Base-by-base conservation (phyloP, 176 grass and related monocot species). In the Carex parvula region DNA sequence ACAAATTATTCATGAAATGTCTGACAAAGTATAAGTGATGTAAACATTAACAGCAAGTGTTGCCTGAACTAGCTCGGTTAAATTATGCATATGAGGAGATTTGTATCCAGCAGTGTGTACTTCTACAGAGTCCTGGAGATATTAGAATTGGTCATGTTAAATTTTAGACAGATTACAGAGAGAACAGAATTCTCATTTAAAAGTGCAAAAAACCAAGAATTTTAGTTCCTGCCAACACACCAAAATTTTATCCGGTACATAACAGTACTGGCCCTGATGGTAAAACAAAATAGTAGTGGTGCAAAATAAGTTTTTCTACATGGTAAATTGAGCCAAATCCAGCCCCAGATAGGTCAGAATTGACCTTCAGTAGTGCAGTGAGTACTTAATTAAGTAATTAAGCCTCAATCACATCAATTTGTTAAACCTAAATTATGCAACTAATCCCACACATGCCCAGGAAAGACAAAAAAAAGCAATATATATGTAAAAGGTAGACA, bases 51-150 rank as follows among this genome's bases (percentile, higher is more conserved):
- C 80, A 3, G 85, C 93, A 64, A 98, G 83, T 54, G 89, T 84
- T 60, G 81, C 84, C 69, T 98, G 93, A 78, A 98, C 91, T 86
- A 95, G 86, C 48, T 98, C 89, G 29, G 91, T 93, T 84, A 98
- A 87, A 92, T 95, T 98, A 71, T 98, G 92, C 96, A 98, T 95
- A 80, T 85, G 94, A 83, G 14, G 82, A 73, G 93, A 90, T 93
- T 79, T 94, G 86, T 93, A 98, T 77, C 96, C 96, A 81, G 91
- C 88, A 84, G 87, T 89, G 72, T 90, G 91, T 58, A 93, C 87
- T 84, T 98, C 88, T 68, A 92, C 80, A 79, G 89, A 90, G 35
- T 90, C 93, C 93, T 98, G 91, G 62, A 63, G 85, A 48, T 71
- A 71, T 61, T 89, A 12, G 66, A 39, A 48, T 63, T 65, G 8